These are phyloP conservation scores for Entomortierella lignicola DNA, from an alignment of 192 early-diverging fungal genomes.

Conservation along the genomic window DNA sequence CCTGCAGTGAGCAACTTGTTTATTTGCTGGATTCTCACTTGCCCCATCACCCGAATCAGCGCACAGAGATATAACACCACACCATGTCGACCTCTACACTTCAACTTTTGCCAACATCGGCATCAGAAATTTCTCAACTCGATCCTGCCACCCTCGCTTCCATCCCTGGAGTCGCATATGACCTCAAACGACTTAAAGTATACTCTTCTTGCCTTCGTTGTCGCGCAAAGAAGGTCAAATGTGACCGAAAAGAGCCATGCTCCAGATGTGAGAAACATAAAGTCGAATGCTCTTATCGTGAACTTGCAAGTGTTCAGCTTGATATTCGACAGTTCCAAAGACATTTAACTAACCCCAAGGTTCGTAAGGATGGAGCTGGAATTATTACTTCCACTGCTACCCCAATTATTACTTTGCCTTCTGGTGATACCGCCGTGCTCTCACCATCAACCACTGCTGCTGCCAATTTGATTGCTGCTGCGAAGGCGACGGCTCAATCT, in stretches of 20 bases:
- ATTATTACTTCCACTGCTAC: constrained; percentile 53
- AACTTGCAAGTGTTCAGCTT: constrained; percentile 45
- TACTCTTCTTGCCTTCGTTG: constrained; percentile 52
- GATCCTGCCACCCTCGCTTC: constrained; percentile 46
- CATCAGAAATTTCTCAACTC: constrained; percentile 39
- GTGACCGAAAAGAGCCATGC: constrained; percentile 54
- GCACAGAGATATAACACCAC: not conserved
- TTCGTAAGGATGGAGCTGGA: constrained; percentile 51
- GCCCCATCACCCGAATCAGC: not conserved
- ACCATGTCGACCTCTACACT: constrained; percentile 47
- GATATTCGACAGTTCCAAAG: constrained; percentile 50
- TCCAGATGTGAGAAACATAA: constrained; percentile 48
- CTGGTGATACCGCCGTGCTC: constrained; percentile 46
- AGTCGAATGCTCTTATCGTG: constrained; percentile 52
- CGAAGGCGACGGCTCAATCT: constrained; percentile 22
- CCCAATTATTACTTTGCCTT: constrained; percentile 45
- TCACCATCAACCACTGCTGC: constrained; percentile 32
- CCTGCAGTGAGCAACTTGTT: not conserved
- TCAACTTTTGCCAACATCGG: constrained; percentile 35
- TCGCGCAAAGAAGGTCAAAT: constrained; percentile 54
- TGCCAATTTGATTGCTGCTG: constrained; percentile 39
- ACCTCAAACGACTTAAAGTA: constrained; percentile 53
- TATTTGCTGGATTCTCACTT: not conserved
- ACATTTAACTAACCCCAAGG: constrained; percentile 49
- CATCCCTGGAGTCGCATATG: constrained; percentile 49